Evolutionary conservation across 345 rosid genomes (phyloP).

Genomic region (Litchi chinensis): DNA sequence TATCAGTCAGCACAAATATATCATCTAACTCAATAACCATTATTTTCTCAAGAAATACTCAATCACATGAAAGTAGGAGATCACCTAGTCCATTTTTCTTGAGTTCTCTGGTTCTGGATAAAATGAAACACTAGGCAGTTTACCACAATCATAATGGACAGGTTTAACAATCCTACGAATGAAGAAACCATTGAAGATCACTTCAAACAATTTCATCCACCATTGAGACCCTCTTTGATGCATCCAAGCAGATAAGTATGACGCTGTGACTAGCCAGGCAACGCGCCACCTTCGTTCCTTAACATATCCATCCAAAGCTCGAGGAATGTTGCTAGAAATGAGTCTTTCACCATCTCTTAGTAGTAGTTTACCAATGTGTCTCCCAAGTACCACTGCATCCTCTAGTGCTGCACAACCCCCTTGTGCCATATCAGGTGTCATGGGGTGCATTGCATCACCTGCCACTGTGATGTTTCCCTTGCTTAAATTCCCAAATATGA

Average conservation of each 20-base stretch:
- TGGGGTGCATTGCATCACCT: constrained; percentile 56
- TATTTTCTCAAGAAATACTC: no score
- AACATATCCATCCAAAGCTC: constrained; percentile 23
- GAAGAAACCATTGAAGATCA: constrained; percentile 20
- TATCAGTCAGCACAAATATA: no score
- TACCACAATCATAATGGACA: constrained; percentile 38
- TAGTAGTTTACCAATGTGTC: constrained; percentile 32
- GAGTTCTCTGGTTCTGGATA: no score
- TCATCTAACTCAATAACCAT: no score
- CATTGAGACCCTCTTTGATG: constrained; percentile 35
- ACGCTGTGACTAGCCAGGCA: constrained; percentile 21
- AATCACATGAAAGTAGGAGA: no score
- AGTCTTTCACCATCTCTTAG: not conserved
- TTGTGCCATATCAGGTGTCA: constrained; percentile 50
- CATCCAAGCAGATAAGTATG: constrained; percentile 41
- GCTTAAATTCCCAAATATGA: constrained; percentile 31
- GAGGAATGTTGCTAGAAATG: constrained; percentile 6
- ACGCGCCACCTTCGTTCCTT: constrained; percentile 43
- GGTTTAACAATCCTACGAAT: not conserved
- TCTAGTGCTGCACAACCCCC: constrained; percentile 33
- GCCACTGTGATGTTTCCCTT: constrained; percentile 41
- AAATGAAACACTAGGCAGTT: constrained; percentile 20
- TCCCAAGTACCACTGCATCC: constrained; percentile 35
- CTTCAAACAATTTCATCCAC: constrained; percentile 35
- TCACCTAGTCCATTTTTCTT: no score